Evolutionary conservation across 768 basidiomycete genomes (phyloP).

Genomic region (Suillus plorans): DNA sequence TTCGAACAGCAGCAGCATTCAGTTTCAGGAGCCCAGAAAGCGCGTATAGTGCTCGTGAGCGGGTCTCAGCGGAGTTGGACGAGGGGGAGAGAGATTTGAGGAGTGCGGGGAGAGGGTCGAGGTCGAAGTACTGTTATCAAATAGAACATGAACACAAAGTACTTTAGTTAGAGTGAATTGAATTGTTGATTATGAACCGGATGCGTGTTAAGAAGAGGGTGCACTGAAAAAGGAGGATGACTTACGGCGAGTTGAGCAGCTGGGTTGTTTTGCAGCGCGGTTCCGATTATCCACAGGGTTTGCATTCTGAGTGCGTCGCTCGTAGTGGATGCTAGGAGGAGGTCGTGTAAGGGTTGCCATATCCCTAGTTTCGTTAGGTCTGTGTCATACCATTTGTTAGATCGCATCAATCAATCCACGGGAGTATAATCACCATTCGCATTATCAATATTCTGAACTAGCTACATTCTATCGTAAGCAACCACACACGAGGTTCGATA

Average conservation of each 20-base stretch:
- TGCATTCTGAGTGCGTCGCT: constrained; percentile 64
- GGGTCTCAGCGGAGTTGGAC: constrained; percentile 48
- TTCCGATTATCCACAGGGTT: constrained; percentile 84
- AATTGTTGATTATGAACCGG: neutral
- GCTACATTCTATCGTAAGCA: constrained; percentile 39
- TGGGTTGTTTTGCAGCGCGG: constrained; percentile 89
- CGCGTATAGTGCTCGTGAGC: constrained; percentile 82
- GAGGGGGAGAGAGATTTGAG: constrained; percentile 60
- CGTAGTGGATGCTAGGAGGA: constrained; percentile 55
- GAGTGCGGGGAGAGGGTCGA: constrained; percentile 66
- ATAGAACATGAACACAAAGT: neutral
- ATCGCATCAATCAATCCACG: neutral
- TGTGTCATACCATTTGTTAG: constrained; percentile 35
- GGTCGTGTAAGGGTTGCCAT: constrained; percentile 72
- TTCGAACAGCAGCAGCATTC: constrained; percentile 61
- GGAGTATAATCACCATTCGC: constrained; percentile 56
- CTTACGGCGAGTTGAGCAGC: constrained; percentile 74
- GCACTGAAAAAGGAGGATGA: constrained; percentile 7
- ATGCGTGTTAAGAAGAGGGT: neutral
- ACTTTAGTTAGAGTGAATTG: constrained; percentile 7
- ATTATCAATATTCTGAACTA: constrained; percentile 88
- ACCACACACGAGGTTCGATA: neutral
- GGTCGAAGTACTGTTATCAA: constrained; percentile 51
- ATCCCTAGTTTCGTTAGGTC: constrained; percentile 75
- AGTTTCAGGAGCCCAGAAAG: constrained; percentile 81